These are phyloP conservation scores for Liquidambar formosana DNA, from an alignment of 164 flowering plant species.

Conservation along the genomic window DNA sequence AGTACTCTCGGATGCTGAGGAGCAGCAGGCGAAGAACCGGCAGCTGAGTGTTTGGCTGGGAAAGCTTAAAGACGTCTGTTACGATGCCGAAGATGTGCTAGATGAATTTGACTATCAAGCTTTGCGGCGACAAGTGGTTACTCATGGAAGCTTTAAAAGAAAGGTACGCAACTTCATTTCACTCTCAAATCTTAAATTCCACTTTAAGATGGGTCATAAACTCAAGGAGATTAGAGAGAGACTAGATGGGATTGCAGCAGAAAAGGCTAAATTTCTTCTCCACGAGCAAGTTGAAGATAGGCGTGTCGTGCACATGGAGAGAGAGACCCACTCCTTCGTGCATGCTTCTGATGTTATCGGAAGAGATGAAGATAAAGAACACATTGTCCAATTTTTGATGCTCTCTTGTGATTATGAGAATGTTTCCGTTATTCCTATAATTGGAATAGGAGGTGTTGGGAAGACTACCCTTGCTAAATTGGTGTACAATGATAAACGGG, in stretches of 20 bases:
- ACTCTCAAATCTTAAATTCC: background rate
- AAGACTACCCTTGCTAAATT: constrained; percentile 13
- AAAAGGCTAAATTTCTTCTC: constrained; percentile 3
- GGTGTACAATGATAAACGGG: constrained; percentile 3
- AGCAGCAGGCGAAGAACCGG: background rate
- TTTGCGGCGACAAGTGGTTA: background rate
- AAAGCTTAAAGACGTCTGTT: background rate
- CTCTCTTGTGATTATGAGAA: background rate
- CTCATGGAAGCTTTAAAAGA: background rate
- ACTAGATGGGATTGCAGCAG: constrained; percentile 6
- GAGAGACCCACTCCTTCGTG: constrained; percentile 6
- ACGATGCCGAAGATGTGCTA: constrained; percentile 1
- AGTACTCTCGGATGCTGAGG: constrained; percentile 7
- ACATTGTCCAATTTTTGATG: background rate
- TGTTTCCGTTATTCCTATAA: constrained; percentile 8
- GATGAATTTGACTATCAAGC: background rate
- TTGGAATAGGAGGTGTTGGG: constrained; percentile 15
- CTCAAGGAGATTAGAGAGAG: background rate
- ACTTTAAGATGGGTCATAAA: background rate
- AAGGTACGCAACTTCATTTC: constrained; percentile 2
- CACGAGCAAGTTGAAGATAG: background rate
- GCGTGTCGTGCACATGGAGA: background rate
- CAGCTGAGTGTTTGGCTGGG: background rate
- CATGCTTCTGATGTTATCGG: constrained; percentile 1
- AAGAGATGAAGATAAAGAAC: constrained; percentile 8